A percentile compares a stretch with the other conserved stretches of the same genome.
These are phyloP conservation scores for Centrapalus pauciflorus DNA, from an alignment of 129 eudicot genomes.

Conservation along the genomic window DNA sequence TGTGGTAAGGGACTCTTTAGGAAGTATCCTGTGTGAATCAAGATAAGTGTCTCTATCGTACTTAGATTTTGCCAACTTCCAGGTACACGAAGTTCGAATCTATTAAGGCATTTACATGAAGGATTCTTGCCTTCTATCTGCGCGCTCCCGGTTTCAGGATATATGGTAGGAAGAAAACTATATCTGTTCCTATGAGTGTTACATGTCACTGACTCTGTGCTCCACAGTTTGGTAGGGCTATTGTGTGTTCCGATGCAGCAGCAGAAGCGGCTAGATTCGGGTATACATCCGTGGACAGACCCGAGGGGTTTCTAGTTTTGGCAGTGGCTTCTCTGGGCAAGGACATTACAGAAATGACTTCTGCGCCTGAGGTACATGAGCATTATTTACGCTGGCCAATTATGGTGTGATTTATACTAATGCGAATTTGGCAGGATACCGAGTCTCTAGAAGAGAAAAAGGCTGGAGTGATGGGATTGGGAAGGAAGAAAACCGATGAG, in stretches of 20 bases:
- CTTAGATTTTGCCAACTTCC: neutral
- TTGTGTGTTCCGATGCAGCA: conserved; percentile 90
- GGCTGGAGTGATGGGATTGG: conserved; percentile 64
- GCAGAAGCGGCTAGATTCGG: conserved; percentile 92
- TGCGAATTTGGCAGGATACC: conserved; percentile 34
- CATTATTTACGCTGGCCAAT: no score
- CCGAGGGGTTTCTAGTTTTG: conserved; percentile 83
- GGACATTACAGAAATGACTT: conserved; percentile 37
- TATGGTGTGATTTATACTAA: neutral
- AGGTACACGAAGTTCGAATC: conserved; percentile 87
- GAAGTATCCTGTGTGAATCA: neutral
- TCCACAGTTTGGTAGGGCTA: conserved; percentile 80
- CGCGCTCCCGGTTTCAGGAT: conserved; percentile 75
- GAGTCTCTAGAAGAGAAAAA: conserved; percentile 55
- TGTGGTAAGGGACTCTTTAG: conserved; percentile 52
- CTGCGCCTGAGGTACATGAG: conserved; percentile 46
- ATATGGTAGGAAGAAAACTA: conserved; percentile 45
- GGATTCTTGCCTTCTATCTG: conserved; percentile 82
- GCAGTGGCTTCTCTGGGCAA: conserved; percentile 80
- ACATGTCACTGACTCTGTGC: neutral
- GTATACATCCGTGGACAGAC: conserved; percentile 74
- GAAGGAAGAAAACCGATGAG: conserved; percentile 80
- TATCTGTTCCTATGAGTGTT: neutral
- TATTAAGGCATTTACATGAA: conserved; percentile 73
- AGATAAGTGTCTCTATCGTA: no score